Conservation (phyloP, 2,329 filamentous ascomycete genomes). For the Penicillium brevicompactum region DNA sequence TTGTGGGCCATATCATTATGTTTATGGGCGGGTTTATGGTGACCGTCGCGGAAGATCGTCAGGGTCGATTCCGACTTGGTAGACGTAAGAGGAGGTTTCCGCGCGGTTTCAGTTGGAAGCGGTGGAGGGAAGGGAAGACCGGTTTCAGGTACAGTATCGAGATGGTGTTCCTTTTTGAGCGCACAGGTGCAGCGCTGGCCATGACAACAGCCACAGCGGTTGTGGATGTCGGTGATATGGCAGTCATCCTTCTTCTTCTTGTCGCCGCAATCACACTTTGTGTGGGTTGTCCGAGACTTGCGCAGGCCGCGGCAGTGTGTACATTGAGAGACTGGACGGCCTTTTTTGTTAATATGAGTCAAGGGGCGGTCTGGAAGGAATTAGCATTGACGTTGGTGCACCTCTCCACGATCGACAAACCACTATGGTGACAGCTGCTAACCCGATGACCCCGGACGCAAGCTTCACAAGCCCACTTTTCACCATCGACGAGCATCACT, state of each 20-base stretch:
- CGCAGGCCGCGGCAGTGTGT: slow-evolving; percentile 93
- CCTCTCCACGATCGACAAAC: slow-evolving; percentile 59
- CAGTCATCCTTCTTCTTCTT: slow-evolving; percentile 67
- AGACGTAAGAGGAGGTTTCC: slow-evolving; percentile 59
- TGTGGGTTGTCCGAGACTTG: slow-evolving; percentile 91
- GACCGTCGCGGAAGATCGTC: slow-evolving; percentile 64
- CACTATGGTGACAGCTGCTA: slow-evolving; percentile 95
- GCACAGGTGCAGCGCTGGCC: slow-evolving; percentile 64
- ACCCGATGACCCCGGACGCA: slow-evolving; percentile 98
- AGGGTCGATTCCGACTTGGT: slow-evolving; percentile 62
- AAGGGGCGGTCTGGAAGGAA: slow-evolving; percentile 74
- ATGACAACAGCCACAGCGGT: slow-evolving; percentile 56
- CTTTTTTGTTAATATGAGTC: slow-evolving; percentile 96
- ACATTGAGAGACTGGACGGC: slow-evolving; percentile 95
- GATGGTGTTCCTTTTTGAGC: slow-evolving; percentile 58
- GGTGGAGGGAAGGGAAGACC: slow-evolving; percentile 45
- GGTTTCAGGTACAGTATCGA: slow-evolving; percentile 53
- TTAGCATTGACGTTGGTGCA: slow-evolving; percentile 12
- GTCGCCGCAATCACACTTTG: slow-evolving; percentile 96
- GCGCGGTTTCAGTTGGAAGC: slow-evolving; percentile 47
- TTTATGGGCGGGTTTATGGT: slow-evolving; percentile 66
- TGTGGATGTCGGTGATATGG: slow-evolving; percentile 37
- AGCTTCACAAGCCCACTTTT: slow-evolving; percentile 97
- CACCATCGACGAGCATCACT: slow-evolving; percentile 82
- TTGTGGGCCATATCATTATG: slow-evolving; percentile 67